Evolutionary conservation across 2,329 filamentous ascomycete genomes (phyloP), one percentile per base, ranked within the genome.

Genomic region (Chaetothyriales sp.): DNA sequence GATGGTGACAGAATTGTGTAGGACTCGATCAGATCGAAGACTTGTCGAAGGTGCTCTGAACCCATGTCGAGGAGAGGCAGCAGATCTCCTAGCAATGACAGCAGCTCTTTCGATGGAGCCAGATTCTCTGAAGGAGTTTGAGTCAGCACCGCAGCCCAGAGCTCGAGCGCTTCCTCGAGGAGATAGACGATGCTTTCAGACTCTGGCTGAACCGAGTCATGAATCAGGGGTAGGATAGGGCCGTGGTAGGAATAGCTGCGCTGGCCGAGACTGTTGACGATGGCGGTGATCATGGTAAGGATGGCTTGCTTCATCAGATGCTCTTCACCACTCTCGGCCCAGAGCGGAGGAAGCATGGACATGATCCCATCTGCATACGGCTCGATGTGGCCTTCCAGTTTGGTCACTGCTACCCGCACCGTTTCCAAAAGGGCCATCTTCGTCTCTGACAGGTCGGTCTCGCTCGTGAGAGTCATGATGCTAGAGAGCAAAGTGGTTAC

Each of bases 231-330:
- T 18, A 95, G 70, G 59, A 95, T 84, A 49, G 89, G 73, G 15
- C 75, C 67, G 56, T 95, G 87, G 59, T 93, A 95, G 18, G 81
- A 76, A 54, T 82, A 76, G 3, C 87, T 92, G 8, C 83, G 77
- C 10, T 78, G 75, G 53, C 84, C 86, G 78, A 96, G 85, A 1
- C 89, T 84, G 63, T 81, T 81, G n/a, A 94, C 85, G 12, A 98
- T 73, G 1, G 87, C 83, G 1, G 86, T 76, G 48, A 96, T 79
- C 42, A 96, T 83, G 2, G 84, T 86, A 51, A 96, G 76, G 49
- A 96, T 88, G 1, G 87, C 81, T 67, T 95, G 89, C 66, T 96
- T 96, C 73, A 95, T 84, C 65, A 96, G 79, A 67, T 88, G 86
- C 61, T 92, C 86, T 53, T 94, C 84, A 0, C 83, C 86, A 2